A percentile compares a stretch with the other conserved stretches of the same genome.
These are phyloP conservation scores for Aspergillus thermomutatus DNA, from an alignment of 2,329 filamentous ascomycete genomes.

Conservation along the genomic window DNA sequence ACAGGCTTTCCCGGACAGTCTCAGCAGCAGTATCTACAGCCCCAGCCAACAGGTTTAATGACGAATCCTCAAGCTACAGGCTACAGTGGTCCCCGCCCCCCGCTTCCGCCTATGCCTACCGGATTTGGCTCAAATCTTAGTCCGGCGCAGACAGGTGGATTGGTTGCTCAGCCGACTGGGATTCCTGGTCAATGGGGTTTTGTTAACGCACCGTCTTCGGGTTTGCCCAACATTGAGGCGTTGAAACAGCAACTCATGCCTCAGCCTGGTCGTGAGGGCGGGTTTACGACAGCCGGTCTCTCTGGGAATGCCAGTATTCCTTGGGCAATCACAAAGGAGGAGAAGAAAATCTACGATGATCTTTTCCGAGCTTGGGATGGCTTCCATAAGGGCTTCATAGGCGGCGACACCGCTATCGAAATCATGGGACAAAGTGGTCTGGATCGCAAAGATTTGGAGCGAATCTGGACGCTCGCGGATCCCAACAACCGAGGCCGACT, in stretches of 20 bases:
- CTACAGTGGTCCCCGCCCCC: slow-evolving; percentile 74
- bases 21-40: slow-evolving; percentile 56
- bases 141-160: slow-evolving; percentile 65
- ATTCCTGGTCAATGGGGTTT: slow-evolving; percentile 96
- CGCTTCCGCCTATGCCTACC: slow-evolving; percentile 79
- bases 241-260: slow-evolving; percentile 96
- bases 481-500: slow-evolving; percentile 90
- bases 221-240: slow-evolving; percentile 89
- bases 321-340: slow-evolving; percentile 98
- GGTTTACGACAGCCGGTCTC: slow-evolving; percentile 79
- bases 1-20: slow-evolving; percentile 45
- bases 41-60: slow-evolving; percentile 69
- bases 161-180: slow-evolving; percentile 94
- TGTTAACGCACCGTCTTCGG: slow-evolving; percentile 86
- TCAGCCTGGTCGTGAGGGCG: slow-evolving; percentile 83
- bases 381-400: slow-evolving; percentile 86
- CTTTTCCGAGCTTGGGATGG: slow-evolving; percentile 97
- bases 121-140: slow-evolving; percentile 61
- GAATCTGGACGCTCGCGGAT: slow-evolving; percentile 92
- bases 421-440: slow-evolving; percentile 96
- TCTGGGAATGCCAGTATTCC: slow-evolving; percentile 93
- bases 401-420: slow-evolving; percentile 88
- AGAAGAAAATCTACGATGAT: slow-evolving; percentile 94
- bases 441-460: slow-evolving; percentile 83
- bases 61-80: slow-evolving; percentile 72